Base-by-base conservation (phyloP, 371 early-diverging fungal genomes). In the Apophysomyces sp. region DNA sequence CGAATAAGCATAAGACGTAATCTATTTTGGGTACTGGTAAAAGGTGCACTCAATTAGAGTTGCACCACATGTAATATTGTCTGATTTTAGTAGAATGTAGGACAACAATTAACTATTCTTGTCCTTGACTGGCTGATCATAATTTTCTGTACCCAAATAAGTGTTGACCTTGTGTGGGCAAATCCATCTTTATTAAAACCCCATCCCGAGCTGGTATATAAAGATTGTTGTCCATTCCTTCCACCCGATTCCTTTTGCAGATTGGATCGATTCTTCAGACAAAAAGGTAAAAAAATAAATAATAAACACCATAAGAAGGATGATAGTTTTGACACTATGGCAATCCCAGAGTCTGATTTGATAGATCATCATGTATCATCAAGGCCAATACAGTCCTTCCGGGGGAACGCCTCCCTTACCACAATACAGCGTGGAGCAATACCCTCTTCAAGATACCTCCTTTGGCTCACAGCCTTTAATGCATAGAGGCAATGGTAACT, bases 371-470 rank as follows among this genome's bases (percentile, higher is more conserved):
- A 61, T 61, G 62, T 61, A 61, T 61, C 55, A 61, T 44, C 49
- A 44, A 44, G 49, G 49, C 49, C 49, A 44, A 21, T 44, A 44
- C 49, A 44, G 21, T 21, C 21, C 49, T 44, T 44, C 49, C 21
- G 49, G 49, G 21, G 49, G 49, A 0, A 18, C 49, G 4, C 49
- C 49, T 44, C 65, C 66, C 13, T 55, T 61, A 41, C 66, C 66
- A n/a, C 52, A 56, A 16, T 66, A 66, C 36, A 30, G 57, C 12
- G 49, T 44, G 24, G 66, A 66, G 52, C 66, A 66, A 13, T 66
- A 66, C 34, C 66, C 66, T 32, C 58, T 66, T 13, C 66, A 66
- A 18, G 57, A 66, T 18, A 66, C 66, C 13, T 57, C 61, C 13
- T 66, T 66, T 41, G 40, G 57, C 1, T 30, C 60, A 12, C 53